Percentiles rank a stretch among this genome's conserved stretches.
Conservation (phyloP, 352 stramenopile species). For the Bremia lactucae region DNA sequence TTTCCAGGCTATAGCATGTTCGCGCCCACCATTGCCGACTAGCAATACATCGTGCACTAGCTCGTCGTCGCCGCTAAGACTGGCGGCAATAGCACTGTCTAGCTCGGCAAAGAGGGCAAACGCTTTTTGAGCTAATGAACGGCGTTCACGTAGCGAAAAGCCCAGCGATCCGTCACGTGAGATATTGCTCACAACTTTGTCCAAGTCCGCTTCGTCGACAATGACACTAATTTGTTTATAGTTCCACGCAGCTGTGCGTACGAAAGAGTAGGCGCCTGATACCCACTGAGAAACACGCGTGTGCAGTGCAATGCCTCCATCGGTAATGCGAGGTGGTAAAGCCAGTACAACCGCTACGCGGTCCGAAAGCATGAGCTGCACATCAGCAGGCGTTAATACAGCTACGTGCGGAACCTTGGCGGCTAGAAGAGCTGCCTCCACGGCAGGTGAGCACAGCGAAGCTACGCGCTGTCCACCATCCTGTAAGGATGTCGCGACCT, state of each 20-base stretch:
- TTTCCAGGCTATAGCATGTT: slow-evolving; percentile 93
- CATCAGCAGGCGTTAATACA: slow-evolving; percentile 47
- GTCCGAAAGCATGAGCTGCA: slow-evolving; percentile 59
- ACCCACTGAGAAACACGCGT: slow-evolving; percentile 52
- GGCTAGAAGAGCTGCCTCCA: slow-evolving; percentile 49
- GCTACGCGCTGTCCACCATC: slow-evolving; percentile 45
- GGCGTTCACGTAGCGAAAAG: slow-evolving; percentile 62
- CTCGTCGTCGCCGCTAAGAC: slow-evolving; percentile 43
- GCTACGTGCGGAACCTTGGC: slow-evolving; percentile 68
- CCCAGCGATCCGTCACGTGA: slow-evolving; percentile 50
- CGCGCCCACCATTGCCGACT: slow-evolving; percentile 86
- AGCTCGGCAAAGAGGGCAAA: slow-evolving; percentile 68
- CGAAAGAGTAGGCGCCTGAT: slow-evolving; percentile 63
- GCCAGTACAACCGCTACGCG: slow-evolving; percentile 60
- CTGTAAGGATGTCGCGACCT: slow-evolving; percentile 42
- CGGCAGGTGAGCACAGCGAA: slow-evolving; percentile 36
- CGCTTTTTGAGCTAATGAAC: slow-evolving; percentile 63
- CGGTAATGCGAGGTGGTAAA: slow-evolving; percentile 25
- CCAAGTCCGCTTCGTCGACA: slow-evolving; percentile 53
- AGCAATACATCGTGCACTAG: slow-evolving; percentile 85
- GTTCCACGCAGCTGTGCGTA: slow-evolving; percentile 79
- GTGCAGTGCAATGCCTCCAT: slow-evolving; percentile 24
- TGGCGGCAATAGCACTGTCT: slow-evolving; percentile 50
- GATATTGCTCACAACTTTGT: slow-evolving; percentile 37
- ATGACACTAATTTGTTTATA: slow-evolving; percentile 82